Base-by-base conservation (phyloP, 805 yeast species). In the Candida glaebosa region DNA sequence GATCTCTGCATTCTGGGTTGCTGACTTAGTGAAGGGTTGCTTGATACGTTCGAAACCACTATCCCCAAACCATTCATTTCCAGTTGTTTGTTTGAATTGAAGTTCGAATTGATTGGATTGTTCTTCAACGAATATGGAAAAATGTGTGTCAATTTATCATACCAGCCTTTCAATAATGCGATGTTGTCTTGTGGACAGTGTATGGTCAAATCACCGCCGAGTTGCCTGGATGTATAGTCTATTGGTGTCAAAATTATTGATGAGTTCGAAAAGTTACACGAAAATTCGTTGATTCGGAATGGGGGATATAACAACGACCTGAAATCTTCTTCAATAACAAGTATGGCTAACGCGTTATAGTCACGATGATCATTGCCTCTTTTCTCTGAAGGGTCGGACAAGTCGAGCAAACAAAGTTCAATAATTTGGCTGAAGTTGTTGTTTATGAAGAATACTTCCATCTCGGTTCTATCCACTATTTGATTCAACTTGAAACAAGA, bases 291-390 rank as follows among this genome's bases (percentile, higher is more conserved):
- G 38, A 65, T 47, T 37, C 75, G 46, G 47, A 69, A 69, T 1
- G 75, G 75, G 6, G 75, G 74, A 46, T 52, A 69, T 46, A 69
- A 41, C 25, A 69, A 59, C 7, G 64, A 58, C 19, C 74, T 53
- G 5, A 35, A 34, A 16, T 47, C 50, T n/a, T 37, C 32, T 5
- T 59, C 57, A 14, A 59, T 42, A 3, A 53, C 47, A 38, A 69
- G 48, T 10, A 69, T 52, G 5, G 73, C 75, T 50, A 69, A 59
- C 4, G 75, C 60, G 42, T 69, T 64, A 45, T 50, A 63, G 5
- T 16, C 16, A 10, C 31, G 31, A 28, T 28, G 31, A 28, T 28
- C 16, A 28, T 28, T 28, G 14, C 31, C 14, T 28, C 31, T 28
- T 5, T 28, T n/a, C 34, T 42, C 42, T 26, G 47, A 35, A 5